Base-by-base conservation (phyloP, 208 protist species). In the Acanthamoeba triangularis region DNA sequence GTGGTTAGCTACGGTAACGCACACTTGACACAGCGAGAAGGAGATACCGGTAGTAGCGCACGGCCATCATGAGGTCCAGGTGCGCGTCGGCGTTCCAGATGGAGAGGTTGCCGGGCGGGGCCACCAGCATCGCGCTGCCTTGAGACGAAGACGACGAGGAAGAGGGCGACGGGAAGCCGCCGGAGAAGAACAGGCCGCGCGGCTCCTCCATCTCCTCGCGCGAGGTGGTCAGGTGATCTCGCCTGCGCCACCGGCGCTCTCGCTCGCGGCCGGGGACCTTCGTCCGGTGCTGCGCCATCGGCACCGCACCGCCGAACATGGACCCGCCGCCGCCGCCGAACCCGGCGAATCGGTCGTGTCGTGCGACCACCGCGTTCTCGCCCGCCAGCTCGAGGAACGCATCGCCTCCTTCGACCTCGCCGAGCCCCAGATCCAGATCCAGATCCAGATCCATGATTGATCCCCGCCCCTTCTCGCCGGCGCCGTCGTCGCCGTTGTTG, bases 21-120 rank as follows among this genome's bases (percentile, higher is more conserved):
- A 65, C 0, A 65, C 1, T 3, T 72, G 8, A 28, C 20, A 14
- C 18, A 72, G n/a, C 10, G 30, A n/a, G n/a, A 72, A n/a, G 20
- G 65, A n/a, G 65, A 30, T 85, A 85, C 76, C 76, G 76, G 44
- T 85, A 85, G 76, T 37, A 85, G 44, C 76, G 76, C 13, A 85
- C 30, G 18, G 76, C 44, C 35, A 59, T 85, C 76, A 85, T 85
- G 20, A 85, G 30, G 44, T 85, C 44, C 44, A 85, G 25, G 76
- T 85, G 76, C 23, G 76, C 23, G 76, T 47, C 54, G 47, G 76
- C 76, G 47, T 47, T 85, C 76, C 41, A 85, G 8, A 85, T 78
- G 33, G 33, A 18, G 13, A 23, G 69, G 49, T 54, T 54, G 49
- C 13, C 14, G 49, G 49, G 49, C 49, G 49, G 49, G 14, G 49